Percentiles rank a stretch among this genome's conserved stretches.
These are phyloP conservation scores for Rhytidhysteron rufulum DNA, from an alignment of 2,329 filamentous ascomycete species.

Conservation along the genomic window DNA sequence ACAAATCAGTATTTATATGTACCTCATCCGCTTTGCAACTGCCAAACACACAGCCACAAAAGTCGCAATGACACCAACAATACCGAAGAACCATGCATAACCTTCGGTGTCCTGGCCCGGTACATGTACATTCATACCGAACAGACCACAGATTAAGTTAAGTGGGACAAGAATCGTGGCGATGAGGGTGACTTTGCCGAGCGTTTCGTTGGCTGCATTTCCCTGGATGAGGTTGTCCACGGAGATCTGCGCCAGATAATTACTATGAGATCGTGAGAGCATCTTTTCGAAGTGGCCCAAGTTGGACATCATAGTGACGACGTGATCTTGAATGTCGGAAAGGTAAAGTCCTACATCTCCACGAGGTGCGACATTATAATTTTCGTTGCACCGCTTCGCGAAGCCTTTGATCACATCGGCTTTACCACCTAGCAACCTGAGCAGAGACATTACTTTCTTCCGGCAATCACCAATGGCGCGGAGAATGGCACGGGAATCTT, in stretches of 20 bases:
- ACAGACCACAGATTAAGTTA: conserved; percentile 83
- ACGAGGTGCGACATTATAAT: conserved; percentile 89
- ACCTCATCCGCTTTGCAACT: conserved; percentile 42
- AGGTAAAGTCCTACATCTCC: conserved; percentile 97
- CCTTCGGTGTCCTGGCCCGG: conserved; percentile 53
- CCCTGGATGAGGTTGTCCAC: conserved; percentile 88
- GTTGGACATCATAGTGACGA: conserved; percentile 98
- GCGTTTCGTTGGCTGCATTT: conserved; percentile 79
- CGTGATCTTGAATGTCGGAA: conserved; percentile 97
- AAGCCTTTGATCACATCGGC: conserved; percentile 98
- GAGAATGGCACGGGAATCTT: conserved; percentile 84
- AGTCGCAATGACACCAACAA: conserved; percentile 52
- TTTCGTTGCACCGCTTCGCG: conserved; percentile 97
- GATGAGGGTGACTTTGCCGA: conserved; percentile 92
- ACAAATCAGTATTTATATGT: too few relatives aligned
- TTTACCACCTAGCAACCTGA: conserved; percentile 91
- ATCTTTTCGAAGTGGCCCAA: conserved; percentile 96
- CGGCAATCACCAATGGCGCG: conserved; percentile 84
- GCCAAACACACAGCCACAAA: conserved; percentile 39
- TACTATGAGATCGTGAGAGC: conserved; percentile 87
- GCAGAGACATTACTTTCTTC: conserved; percentile 90
- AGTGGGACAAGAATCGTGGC: conserved; percentile 95
- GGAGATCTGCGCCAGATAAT: conserved; percentile 91
- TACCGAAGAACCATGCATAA: conserved; percentile 58
- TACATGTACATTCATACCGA: conserved; percentile 82